These are phyloP conservation scores for Fonsecaea pugnacius DNA, from an alignment of 2,329 filamentous ascomycete species.

Conservation along the genomic window DNA sequence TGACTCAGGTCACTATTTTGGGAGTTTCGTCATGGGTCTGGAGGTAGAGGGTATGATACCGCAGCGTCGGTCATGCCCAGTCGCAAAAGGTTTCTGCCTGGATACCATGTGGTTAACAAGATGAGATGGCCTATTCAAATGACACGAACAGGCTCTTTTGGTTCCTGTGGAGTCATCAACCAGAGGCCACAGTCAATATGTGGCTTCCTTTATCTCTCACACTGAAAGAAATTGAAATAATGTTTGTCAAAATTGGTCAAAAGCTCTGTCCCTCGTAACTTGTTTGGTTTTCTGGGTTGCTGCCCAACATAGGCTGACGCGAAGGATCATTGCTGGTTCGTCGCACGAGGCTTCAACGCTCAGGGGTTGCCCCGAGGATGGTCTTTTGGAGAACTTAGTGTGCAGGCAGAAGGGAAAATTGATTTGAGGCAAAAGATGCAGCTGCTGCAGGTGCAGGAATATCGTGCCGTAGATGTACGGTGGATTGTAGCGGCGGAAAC, in stretches of 20 bases:
- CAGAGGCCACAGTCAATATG: slow-evolving; percentile 11
- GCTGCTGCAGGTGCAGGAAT: background rate
- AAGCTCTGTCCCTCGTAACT: background rate
- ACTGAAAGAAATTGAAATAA: slow-evolving; percentile 26
- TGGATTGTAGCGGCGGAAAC: background rate
- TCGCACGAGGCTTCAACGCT: slow-evolving; percentile 6
- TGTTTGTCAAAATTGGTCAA: slow-evolving; percentile 21
- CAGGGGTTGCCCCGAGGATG: slow-evolving; percentile 2
- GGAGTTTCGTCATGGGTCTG: slow-evolving; percentile 25
- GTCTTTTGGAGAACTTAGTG: slow-evolving; percentile 1
- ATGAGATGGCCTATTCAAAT: slow-evolving; percentile 19
- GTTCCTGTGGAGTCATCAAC: slow-evolving; percentile 11
- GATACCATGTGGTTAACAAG: slow-evolving; percentile 16
- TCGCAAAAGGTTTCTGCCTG: slow-evolving; percentile 24
- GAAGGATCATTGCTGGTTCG: background rate
- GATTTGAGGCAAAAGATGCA: background rate
- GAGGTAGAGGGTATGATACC: slow-evolving; percentile 15
- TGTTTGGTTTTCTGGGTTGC: background rate
- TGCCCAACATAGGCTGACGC: background rate
- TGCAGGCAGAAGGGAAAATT: slow-evolving; percentile 9
- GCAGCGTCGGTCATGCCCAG: slow-evolving; percentile 18
- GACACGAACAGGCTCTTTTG: slow-evolving; percentile 4
- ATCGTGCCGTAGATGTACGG: background rate
- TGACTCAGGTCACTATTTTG: slow-evolving; percentile 37
- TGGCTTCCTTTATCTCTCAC: slow-evolving; percentile 16